phyloP scores from a whole-genome alignment of 2,329 filamentous ascomycete species.

The Diaporthe citri region DNA sequence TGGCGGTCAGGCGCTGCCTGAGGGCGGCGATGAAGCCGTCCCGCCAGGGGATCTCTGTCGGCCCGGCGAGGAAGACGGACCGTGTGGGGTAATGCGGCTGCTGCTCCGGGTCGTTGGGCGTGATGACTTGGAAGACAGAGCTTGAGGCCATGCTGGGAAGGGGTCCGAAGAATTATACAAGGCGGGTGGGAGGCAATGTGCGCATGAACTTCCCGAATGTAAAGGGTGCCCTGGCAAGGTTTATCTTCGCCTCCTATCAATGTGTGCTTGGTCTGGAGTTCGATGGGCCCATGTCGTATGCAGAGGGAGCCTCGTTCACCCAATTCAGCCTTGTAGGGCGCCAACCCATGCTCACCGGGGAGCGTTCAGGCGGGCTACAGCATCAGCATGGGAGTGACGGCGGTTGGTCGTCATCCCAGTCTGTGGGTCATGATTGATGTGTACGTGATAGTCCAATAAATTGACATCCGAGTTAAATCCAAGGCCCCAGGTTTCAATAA shows the following conservation, averaged over 20 bases:
- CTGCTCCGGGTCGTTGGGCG: slow-evolving; percentile 32
- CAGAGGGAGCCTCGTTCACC: background rate
- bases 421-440: background rate
- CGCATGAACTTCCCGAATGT: background rate
- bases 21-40: slow-evolving; percentile 56
- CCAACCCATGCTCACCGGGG: background rate
- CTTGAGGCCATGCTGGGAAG: background rate
- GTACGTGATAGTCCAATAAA: background rate
- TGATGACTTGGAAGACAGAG: slow-evolving; percentile 33
- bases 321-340: slow-evolving; percentile 23
- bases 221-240: too few relatives aligned
- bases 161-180: background rate
- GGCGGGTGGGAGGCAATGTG: background rate
- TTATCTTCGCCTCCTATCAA: too few relatives aligned
- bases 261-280: too few relatives aligned
- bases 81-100: slow-evolving; percentile 36
- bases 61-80: slow-evolving; percentile 70
- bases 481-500: background rate
- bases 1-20: slow-evolving; percentile 42
- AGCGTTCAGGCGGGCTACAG: too few relatives aligned
- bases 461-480: background rate
- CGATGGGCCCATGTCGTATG: background rate
- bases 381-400: background rate
- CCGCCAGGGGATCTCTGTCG: slow-evolving; percentile 66
- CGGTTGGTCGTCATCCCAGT: background rate